Conservation (phyloP, 2,329 filamentous ascomycete genomes). For the Onygenales sp. region DNA sequence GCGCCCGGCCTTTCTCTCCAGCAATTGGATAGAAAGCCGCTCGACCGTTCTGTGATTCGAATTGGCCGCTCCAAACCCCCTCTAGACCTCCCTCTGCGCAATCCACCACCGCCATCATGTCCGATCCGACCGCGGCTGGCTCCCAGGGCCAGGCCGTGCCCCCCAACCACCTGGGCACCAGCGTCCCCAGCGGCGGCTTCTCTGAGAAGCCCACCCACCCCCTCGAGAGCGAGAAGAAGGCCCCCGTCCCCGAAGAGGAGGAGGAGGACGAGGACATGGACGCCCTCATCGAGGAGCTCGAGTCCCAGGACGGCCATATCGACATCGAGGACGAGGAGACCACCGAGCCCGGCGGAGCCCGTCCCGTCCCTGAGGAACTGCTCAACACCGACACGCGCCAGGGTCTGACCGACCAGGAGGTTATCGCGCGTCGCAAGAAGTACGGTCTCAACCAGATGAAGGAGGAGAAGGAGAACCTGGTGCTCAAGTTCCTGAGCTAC, state of each 20-base stretch:
- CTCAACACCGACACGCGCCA: conserved; percentile 64
- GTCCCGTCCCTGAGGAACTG: conserved; percentile 61
- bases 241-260: conserved; percentile 42
- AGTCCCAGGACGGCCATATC: conserved; percentile 66
- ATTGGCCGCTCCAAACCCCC: neutral
- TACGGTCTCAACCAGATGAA: conserved; percentile 84
- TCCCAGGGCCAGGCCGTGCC: conserved; percentile 12
- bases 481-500: conserved; percentile 73
- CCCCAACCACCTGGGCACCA: conserved; percentile 16
- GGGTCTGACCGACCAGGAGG: conserved; percentile 65
- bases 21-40: neutral
- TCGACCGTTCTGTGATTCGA: neutral
- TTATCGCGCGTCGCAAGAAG: conserved; percentile 54
- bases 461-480: conserved; percentile 76
- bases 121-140: conserved; percentile 10
- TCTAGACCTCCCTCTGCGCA: too few relatives aligned
- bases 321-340: conserved; percentile 53
- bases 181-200: conserved; percentile 14
- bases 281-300: conserved; percentile 75
- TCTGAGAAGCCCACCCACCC: conserved; percentile 8
- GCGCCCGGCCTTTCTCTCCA: neutral
- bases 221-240: conserved; percentile 10
- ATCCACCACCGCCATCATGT: conserved; percentile 3
- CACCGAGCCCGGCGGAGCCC: conserved; percentile 43
- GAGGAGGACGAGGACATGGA: conserved; percentile 80